Evolutionary conservation across 306 rosid genomes (phyloP), one percentile per base, ranked within the genome.

Genomic region (Abrus pulchellus): DNA sequence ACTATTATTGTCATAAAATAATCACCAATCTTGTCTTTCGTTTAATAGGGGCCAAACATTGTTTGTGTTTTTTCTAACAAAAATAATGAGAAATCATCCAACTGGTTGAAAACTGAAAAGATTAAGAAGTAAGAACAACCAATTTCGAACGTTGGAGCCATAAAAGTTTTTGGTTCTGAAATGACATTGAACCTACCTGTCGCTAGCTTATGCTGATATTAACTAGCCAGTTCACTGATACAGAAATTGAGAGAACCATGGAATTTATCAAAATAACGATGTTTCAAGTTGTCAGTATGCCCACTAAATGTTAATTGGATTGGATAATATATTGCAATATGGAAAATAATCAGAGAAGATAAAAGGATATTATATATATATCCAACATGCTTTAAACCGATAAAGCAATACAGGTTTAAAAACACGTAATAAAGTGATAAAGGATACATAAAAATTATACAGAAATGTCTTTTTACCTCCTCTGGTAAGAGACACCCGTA

Each of bases 151-250:
- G 79, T 45, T 30, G 44, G 67, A 40, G 67, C 55, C 48, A 71
- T 28, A 8, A 12, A 27, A 27, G 29, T 45, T 60, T 28, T 49
- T 12, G 52, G 68, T 59, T 60, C 41, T 72, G 74, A 72, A 63
- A 63, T 41, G 84, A 80, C 80, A 62, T 10, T n/a, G 11, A 53
- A 72, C 84, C 84, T 53, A 72, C 74, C 79, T 27, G 72, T 32
- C 69, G 2, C 69, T 60, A 12, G 13, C 78, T 43, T 12, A 56
- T 74, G 28, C 33, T 68, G 7, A 30, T 69, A 55, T 59, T 30
- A 34, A 27, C 40, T 20, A 44, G 7, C 14, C 27, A 14, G 13
- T 57, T 63, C 5, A 50, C 5, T 63, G 64, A 4, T 27, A 41
- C 71, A 40, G 40, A 49, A 40, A 33, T 29, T 29, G 30, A 45